Evolutionary conservation across 2,329 filamentous ascomycete species (phyloP).

Genomic region (Sporothrix pseudoabietina): DNA sequence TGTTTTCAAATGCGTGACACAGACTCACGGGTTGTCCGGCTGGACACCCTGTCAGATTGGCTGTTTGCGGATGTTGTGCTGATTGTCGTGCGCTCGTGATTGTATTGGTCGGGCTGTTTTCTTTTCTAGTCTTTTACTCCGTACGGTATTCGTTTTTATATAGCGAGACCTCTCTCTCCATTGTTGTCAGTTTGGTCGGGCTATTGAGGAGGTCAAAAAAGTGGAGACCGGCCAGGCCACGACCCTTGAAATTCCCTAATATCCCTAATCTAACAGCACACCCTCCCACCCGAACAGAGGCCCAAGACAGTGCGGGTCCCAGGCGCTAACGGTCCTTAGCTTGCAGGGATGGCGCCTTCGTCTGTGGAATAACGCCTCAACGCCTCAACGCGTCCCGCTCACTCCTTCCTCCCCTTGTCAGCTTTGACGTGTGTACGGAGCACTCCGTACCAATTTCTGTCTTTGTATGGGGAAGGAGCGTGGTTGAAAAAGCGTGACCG

Average conservation of each 20-base stretch:
- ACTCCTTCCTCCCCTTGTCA: neutral
- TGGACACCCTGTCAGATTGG: neutral
- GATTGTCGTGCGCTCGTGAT: neutral
- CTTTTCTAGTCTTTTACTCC: neutral
- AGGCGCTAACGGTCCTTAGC: slow-evolving; percentile 22
- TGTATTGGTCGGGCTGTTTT: neutral
- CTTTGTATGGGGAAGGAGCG: slow-evolving; percentile 23
- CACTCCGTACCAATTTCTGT: neutral
- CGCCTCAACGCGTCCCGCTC: slow-evolving; percentile 24
- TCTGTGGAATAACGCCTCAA: slow-evolving; percentile 21
- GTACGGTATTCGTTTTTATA: neutral
- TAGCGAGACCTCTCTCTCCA: neutral
- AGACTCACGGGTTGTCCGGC: too few relatives aligned
- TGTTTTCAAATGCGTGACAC: neutral
- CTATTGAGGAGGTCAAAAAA: neutral
- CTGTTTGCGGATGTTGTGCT: neutral
- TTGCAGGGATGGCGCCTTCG: slow-evolving; percentile 17
- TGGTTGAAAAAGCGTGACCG: slow-evolving; percentile 27
- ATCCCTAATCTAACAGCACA: neutral
- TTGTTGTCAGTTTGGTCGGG: neutral
- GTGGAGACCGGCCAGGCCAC: neutral
- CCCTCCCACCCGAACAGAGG: neutral
- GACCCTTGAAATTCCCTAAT: neutral
- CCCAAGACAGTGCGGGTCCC: slow-evolving; percentile 15
- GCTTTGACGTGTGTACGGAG: slow-evolving; percentile 1